Conservation (phyloP, 495 filamentous ascomycete genomes). For the Talaromyces borbonicus region DNA sequence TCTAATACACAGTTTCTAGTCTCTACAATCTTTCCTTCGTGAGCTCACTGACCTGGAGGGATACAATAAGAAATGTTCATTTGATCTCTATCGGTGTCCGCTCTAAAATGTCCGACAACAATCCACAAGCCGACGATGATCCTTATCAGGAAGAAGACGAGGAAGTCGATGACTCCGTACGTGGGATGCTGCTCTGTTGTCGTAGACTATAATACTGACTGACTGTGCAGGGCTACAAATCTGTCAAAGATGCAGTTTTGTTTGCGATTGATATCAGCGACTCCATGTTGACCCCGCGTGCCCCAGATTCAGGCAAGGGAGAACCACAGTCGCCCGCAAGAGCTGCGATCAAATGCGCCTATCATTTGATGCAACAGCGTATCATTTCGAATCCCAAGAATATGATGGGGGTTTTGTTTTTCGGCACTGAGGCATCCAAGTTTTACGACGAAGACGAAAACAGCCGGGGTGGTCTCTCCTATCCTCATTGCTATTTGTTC, state of each 20-base stretch:
- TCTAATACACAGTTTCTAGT: not conserved
- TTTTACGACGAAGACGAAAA: conserved; percentile 62
- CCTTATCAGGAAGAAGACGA: conserved; percentile 60
- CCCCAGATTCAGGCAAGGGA: conserved; percentile 59
- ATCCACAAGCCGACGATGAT: conserved; percentile 34
- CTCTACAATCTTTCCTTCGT: no score
- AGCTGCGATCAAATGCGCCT: conserved; percentile 89
- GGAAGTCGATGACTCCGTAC: conserved; percentile 63
- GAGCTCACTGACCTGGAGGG: no score
- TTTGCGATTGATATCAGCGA: conserved; percentile 91
- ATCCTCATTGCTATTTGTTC: conserved; percentile 88
- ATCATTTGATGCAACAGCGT: conserved; percentile 90
- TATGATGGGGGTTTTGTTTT: conserved; percentile 96
- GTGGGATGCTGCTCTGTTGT: not conserved
- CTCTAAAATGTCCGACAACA: conserved; percentile 34
- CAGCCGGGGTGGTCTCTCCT: conserved; percentile 50
- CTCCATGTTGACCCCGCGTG: conserved; percentile 74
- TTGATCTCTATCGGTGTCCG: no score
- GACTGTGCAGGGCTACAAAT: conserved; percentile 65
- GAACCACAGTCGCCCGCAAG: conserved; percentile 59
- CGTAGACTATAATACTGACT: no score
- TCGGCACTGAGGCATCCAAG: conserved; percentile 79
- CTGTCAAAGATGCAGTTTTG: conserved; percentile 89
- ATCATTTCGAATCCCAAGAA: conserved; percentile 95
- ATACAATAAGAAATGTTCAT: no score